Evolutionary conservation across 2,329 filamentous ascomycete genomes (phyloP), one percentile per base, ranked within the genome.

Genomic region (Hypoxylon sp.): DNA sequence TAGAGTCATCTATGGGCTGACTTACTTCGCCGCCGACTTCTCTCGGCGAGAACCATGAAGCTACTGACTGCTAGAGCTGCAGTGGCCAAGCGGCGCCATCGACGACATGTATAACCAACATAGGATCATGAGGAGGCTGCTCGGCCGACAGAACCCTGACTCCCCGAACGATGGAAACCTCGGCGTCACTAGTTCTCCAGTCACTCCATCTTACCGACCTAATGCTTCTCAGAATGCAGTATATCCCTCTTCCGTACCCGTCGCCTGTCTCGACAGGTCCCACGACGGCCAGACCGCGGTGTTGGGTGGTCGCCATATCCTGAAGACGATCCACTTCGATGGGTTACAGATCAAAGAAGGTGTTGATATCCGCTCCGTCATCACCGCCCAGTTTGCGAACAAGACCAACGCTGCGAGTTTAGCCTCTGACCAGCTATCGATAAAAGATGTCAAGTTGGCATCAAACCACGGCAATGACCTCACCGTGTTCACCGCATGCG

Each of bases 401-500:
- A 82, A 83, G 57, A 78, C 79, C 5, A 82, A 79, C 54, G 79
- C 77, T 2, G 69, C 76, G 1, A 75, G 77, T n/a, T 79, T 82
- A 0, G 78, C 78, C 6, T 75, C 82, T 52, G 88, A 91, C 67
- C 88, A 90, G 76, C 81, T 91, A 53, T 89, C 88, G 37, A 89
- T 91, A 69, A 86, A 86, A 71, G 87, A 89, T 67, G 87, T 89
- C 54, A 88, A 87, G 75, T 88, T 88, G 84, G 82, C 82, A 6
- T 74, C 78, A 7, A 75, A 76, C 21, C 82, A 86, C 66, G 74
- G 76, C 31, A 82, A 80, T 62, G 82, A 84, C 68, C 83, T 84
- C 13, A 85, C 83, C 39, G 84, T 91, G 59, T 88, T 89, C 71
- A 91, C 89, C 0, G 89, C 89, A 2, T 89, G 88, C 74, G 85